Percentiles rank a stretch among this genome's conserved stretches.
Conservation (phyloP, 306 rosid genomes). For the Quercus engelmannii region DNA sequence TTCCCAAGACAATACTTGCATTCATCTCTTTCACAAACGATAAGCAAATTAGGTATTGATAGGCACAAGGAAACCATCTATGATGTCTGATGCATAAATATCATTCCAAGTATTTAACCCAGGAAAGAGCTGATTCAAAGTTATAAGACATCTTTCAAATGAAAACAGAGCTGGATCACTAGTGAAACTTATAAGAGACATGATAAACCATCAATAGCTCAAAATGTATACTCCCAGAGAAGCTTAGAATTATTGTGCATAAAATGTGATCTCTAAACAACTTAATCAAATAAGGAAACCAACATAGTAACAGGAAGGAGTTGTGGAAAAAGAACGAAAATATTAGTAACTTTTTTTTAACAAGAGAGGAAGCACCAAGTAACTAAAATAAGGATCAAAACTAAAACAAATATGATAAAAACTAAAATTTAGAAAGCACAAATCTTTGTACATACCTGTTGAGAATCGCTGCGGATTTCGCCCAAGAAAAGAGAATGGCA, state of each 20-base stretch:
- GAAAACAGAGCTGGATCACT: slow-evolving; percentile 1
- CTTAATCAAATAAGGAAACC: neutral
- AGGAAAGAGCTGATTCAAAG: neutral
- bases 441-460: slow-evolving; percentile 47
- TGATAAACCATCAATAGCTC: neutral
- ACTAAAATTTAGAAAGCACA: slow-evolving; percentile 15
- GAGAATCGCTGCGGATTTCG: slow-evolving; percentile 94
- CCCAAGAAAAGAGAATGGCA: slow-evolving; percentile 88
- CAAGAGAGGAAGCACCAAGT: neutral
- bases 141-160: neutral
- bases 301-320: neutral
- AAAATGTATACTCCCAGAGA: neutral
- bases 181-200: neutral
- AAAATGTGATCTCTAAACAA: neutral
- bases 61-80: neutral
- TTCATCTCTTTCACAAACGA: neutral
- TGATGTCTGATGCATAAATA: neutral
- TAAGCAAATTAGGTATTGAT: neutral
- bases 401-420: slow-evolving; percentile 1
- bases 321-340: neutral
- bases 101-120: neutral
- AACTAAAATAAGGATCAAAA: slow-evolving; percentile 9
- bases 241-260: neutral
- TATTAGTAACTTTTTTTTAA: neutral
- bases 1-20: neutral